phyloP scores from a whole-genome alignment of 2,329 filamentous ascomycete species.

The Chaetomiaceae sp. region DNA sequence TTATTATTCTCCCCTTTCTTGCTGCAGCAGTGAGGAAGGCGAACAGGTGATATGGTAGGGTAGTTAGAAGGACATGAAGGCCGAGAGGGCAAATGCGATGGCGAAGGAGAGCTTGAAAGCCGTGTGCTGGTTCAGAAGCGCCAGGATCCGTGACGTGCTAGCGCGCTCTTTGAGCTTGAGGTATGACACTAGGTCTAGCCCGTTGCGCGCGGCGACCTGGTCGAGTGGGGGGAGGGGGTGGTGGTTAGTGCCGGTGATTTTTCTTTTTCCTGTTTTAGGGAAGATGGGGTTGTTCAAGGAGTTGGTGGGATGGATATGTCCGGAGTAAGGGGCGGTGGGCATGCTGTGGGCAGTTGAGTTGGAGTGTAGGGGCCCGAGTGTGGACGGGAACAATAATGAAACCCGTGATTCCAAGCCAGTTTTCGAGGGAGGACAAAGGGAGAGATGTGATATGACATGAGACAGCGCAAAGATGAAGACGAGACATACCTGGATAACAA shows the following conservation, averaged over 20 bases:
- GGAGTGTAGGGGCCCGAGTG: no score
- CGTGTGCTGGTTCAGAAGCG: slow-evolving; percentile 51
- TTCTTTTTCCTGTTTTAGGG: no score
- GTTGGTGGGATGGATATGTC: not conserved
- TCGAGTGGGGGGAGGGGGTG: not conserved
- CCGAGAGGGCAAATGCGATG: slow-evolving; percentile 66
- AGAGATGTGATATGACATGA: not conserved
- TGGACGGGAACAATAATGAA: no score
- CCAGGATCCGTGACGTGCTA: slow-evolving; percentile 38
- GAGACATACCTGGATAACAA: slow-evolving; percentile 55
- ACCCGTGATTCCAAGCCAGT: no score
- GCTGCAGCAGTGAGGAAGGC: no score
- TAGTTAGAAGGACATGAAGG: slow-evolving; percentile 48
- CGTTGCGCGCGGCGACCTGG: slow-evolving; percentile 41
- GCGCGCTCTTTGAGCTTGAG: slow-evolving; percentile 36
- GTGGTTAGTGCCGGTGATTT: not conserved
- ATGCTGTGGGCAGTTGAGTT: no score
- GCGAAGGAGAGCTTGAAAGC: slow-evolving; percentile 67
- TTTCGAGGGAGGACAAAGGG: no score
- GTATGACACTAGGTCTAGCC: slow-evolving; percentile 37
- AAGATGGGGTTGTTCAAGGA: no score
- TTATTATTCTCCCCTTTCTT: no score
- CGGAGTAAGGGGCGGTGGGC: no score
- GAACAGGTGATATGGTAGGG: no score
- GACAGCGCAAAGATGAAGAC: no score